phyloP scores from a whole-genome alignment of 1,284 basidiomycete species.

The Malassezia dermatis region DNA sequence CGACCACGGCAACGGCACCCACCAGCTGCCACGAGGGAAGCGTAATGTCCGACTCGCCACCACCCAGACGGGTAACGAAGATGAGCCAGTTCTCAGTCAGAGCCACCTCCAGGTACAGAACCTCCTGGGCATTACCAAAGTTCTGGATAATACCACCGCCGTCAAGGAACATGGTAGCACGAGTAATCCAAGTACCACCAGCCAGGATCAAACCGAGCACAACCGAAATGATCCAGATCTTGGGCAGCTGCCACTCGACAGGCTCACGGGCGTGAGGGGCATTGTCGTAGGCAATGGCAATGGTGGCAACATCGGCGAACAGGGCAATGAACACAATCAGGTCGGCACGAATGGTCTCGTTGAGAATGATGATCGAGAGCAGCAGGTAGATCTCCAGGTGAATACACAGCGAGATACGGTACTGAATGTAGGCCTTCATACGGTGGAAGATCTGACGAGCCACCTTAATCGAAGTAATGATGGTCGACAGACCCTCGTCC shows the following conservation, averaged over 20 bases:
- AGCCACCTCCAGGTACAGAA: slow-evolving; percentile 56
- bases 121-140: slow-evolving; percentile 53
- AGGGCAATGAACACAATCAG: slow-evolving; percentile 56
- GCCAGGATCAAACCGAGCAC: slow-evolving; percentile 51
- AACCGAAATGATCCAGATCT: slow-evolving; percentile 55
- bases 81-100: slow-evolving; percentile 56
- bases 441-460: slow-evolving; percentile 57
- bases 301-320: slow-evolving; percentile 54
- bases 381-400: slow-evolving; percentile 56
- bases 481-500: slow-evolving; percentile 51
- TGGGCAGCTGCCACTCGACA: slow-evolving; percentile 57
- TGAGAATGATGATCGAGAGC: slow-evolving; percentile 53
- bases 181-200: slow-evolving; percentile 54
- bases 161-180: slow-evolving; percentile 53
- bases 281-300: slow-evolving; percentile 54
- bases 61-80: slow-evolving; percentile 51
- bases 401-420: slow-evolving; percentile 51
- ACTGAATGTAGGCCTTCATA: slow-evolving; percentile 54
- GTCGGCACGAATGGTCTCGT: slow-evolving; percentile 55
- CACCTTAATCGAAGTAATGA: slow-evolving; percentile 56
- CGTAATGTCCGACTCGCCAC: slow-evolving; percentile 47
- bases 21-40: slow-evolving; percentile 53
- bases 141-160: slow-evolving; percentile 54
- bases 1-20: slow-evolving; percentile 53
- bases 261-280: slow-evolving; percentile 53